Evolutionary conservation across 1,284 basidiomycete genomes (phyloP).

Genomic region (Cryptococcus sp.): DNA sequence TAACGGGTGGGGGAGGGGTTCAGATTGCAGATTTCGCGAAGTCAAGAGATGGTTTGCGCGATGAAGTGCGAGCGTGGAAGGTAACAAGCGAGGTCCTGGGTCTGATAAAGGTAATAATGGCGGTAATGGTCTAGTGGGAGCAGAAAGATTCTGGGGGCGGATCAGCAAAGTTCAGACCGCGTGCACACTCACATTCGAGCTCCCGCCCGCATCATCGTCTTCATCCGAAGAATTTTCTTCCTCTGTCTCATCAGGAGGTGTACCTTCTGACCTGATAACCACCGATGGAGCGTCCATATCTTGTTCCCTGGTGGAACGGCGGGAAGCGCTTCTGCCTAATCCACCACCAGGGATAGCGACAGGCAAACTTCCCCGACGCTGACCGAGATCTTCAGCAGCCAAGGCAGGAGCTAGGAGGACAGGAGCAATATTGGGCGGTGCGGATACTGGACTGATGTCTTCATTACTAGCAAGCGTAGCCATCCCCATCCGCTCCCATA

Average conservation of each 20-base stretch:
- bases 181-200: conserved; percentile 13
- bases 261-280: background rate
- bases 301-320: conserved; percentile 13
- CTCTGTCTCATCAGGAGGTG: conserved; percentile 10
- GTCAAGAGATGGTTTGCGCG: conserved; percentile 50
- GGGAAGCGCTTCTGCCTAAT: conserved; percentile 22
- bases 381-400: conserved; percentile 16
- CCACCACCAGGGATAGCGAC: conserved; percentile 40
- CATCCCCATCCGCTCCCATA: conserved; percentile 44
- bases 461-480: conserved; percentile 8
- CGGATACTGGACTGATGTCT: conserved; percentile 11
- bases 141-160: conserved; percentile 6
- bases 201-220: too few species aligned
- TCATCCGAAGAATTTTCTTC: conserved; percentile 24
- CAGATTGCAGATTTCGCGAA: conserved; percentile 46
- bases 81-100: conserved; percentile 51
- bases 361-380: conserved; percentile 40
- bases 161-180: background rate
- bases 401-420: conserved; percentile 1
- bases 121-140: conserved; percentile 38
- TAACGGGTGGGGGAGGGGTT: conserved; percentile 51
- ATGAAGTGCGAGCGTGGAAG: conserved; percentile 50
- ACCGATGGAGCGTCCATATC: conserved; percentile 17
- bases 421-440: conserved; percentile 8
- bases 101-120: conserved; percentile 52